These are phyloP conservation scores for Astrothelium macrocarpum DNA, from an alignment of 495 filamentous ascomycete species.

Conservation along the genomic window DNA sequence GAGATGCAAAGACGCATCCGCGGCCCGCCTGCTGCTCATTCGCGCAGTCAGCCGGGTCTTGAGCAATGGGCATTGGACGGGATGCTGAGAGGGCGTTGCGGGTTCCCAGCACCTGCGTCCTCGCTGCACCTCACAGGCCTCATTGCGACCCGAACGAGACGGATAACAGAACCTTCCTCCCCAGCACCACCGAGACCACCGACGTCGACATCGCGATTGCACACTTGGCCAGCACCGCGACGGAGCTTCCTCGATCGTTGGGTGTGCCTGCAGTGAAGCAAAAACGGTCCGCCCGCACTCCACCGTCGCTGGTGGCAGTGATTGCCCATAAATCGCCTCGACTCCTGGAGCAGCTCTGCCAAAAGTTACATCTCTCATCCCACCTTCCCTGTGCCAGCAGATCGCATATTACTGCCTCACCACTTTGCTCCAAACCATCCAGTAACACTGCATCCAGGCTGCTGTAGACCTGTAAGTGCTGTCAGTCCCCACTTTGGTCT, in stretches of 20 bases:
- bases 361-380: not conserved
- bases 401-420: not conserved
- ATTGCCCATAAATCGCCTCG: no score
- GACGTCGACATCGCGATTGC: not conserved
- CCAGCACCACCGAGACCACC: not conserved
- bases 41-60: not conserved
- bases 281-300: not conserved
- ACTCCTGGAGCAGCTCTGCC: no score
- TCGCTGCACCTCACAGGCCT: not conserved
- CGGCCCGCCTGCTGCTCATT: conserved; percentile 5
- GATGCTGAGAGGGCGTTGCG: not conserved
- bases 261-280: not conserved
- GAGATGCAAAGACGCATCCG: conserved; percentile 2
- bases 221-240: not conserved
- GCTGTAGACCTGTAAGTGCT: conserved; percentile 5
- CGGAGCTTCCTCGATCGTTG: not conserved
- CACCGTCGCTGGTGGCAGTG: not conserved
- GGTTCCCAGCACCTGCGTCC: conserved; percentile 4
- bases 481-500: not conserved
- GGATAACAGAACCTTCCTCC: not conserved
- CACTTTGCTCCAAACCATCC: conserved; percentile 1
- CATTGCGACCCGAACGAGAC: not conserved
- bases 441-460: not conserved
- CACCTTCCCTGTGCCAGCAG: conserved; percentile 5
- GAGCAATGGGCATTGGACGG: not conserved